A percentile compares a stretch with the other conserved stretches of the same genome.
phyloP scores from a whole-genome alignment of 75 land plant genomes.

The Pinus albicaulis region DNA sequence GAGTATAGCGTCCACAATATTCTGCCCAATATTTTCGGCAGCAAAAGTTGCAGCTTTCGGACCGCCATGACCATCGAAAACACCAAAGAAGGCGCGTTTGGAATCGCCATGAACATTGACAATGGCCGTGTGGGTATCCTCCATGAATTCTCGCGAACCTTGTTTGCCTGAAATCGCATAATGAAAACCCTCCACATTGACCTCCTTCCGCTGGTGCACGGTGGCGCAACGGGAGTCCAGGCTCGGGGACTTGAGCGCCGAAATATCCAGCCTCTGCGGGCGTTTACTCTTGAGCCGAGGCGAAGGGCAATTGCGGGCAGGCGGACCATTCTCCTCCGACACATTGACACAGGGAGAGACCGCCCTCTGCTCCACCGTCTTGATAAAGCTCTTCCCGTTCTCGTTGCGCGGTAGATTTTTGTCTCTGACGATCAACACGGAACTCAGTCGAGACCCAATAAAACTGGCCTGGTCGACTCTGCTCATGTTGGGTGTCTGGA shows the following conservation, averaged over 20 bases:
- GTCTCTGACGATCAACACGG: neutral
- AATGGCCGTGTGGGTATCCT: conserved; percentile 48
- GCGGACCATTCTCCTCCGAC: neutral
- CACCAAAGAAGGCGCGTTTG: conserved; percentile 50
- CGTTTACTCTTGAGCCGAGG: conserved; percentile 65
- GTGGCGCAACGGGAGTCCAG: no score
- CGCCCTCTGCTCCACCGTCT: neutral
- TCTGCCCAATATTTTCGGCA: conserved; percentile 38
- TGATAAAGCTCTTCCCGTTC: no score
- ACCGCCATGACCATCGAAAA: conserved; percentile 73
- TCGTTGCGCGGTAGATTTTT: neutral
- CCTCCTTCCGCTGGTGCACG: conserved; percentile 11
- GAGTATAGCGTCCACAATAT: conserved; percentile 28
- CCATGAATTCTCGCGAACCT: conserved; percentile 56
- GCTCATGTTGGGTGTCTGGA: no score
- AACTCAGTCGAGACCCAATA: neutral
- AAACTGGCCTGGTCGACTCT: neutral
- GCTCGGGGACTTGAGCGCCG: no score
- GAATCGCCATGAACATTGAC: conserved; percentile 37
- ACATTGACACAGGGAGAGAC: neutral
- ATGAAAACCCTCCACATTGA: conserved; percentile 24
- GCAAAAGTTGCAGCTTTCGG: conserved; percentile 40
- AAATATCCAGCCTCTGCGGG: conserved; percentile 31
- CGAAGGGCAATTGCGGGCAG: neutral
- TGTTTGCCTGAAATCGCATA: conserved; percentile 56